Evolutionary conservation across 2,329 filamentous ascomycete genomes (phyloP), one percentile per base, ranked within the genome.

Genomic region (Blumeria graminis): DNA sequence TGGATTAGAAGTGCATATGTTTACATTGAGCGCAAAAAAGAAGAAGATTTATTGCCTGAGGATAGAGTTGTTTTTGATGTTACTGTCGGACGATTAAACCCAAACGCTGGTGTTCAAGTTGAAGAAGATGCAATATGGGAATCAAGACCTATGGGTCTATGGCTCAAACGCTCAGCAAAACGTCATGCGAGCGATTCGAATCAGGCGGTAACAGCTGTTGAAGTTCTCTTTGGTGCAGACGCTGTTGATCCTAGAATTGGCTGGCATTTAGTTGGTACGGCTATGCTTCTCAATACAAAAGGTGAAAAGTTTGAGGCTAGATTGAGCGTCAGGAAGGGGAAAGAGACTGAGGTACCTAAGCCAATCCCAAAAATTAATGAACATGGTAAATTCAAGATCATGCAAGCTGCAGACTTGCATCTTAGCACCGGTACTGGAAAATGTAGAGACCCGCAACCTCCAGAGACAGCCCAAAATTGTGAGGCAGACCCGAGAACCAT

Each of bases 331-430:
- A 79, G 86, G 55, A 78, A 85, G 62, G 90, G 92, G 1, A 72
- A 74, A 55, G 77, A 78, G 22, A 71, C 73, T 22, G 77, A 81
- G 61, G 68, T 75, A 38, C 76, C 80, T 64, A 88, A 82, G 67
- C 84, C 85, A 0, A 72, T 79, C 41, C 85, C 83, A 10, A 79
- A 85, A 58, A 86, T 98, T 60, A 77, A 79, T 46, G 87, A 93
- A 59, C 87, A 92, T 66, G 92, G 90, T 34, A 87, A 84, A 63
- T 96, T 96, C 73, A 96, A 96, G 72, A 94, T 98, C 61, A 80
- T 98, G 76, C 92, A 98, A 69, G 74, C 94, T 56, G 84, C 88
- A n/a, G 92, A 98, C 70, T 71, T 96, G 59, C 92, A 98, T 69
- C 71, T 98, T 57, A 90, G 87, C 65, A 98, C 92, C 1, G 92